Base-by-base conservation (phyloP, 371 early-diverging fungal genomes). In the Catenaria anguillulae region DNA sequence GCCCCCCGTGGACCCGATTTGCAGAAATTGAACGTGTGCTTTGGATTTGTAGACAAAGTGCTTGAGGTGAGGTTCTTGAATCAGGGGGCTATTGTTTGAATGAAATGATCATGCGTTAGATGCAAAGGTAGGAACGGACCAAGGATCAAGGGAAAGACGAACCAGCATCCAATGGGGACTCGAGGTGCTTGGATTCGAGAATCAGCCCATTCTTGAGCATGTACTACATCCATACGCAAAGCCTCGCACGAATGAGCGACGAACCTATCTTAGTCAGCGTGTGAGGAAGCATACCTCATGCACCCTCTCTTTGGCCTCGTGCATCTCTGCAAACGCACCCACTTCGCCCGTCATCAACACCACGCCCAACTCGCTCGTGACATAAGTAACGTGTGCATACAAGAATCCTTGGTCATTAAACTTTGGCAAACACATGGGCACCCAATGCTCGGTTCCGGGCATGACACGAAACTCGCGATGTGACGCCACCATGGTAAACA, bases 401-500 rank as follows among this genome's bases (percentile, higher is more conserved):
- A 96, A 71, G 67, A 91, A 94, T 2, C 87, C 91, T 66, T 81
- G 78, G 58, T 81, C 76, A 70, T 94, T 91, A 73, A 92, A 89
- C 60, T 82, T 85, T 34, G 97, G 95, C 29, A 93, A 78, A 66
- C 97, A 96, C n/a, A 96, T 77, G 23, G 97, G 97, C 2, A 86
- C 87, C 93, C 94, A 96, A 17, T 85, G 83, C 68, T 93, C 93
- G 19, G 56, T 12, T 12, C 77, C 84, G 55, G 86, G 80, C 31
- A 78, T 74, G 10, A 5, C 40, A 60, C 52, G 52, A 31, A 50
- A 50, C 52, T 50, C 29, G 15, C 29, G 26, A 6, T 50, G 26
- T 8, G 29, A 12, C 13, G 15, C 29, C 29, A 50, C 52, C 46
- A 52, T 42, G 37, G 56, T 52, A 29, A 62, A 19, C 54, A 46